Evolutionary conservation across 495 filamentous ascomycete species (phyloP), one percentile per base, ranked within the genome.

Genomic region (Aspergillus wentii): DNA sequence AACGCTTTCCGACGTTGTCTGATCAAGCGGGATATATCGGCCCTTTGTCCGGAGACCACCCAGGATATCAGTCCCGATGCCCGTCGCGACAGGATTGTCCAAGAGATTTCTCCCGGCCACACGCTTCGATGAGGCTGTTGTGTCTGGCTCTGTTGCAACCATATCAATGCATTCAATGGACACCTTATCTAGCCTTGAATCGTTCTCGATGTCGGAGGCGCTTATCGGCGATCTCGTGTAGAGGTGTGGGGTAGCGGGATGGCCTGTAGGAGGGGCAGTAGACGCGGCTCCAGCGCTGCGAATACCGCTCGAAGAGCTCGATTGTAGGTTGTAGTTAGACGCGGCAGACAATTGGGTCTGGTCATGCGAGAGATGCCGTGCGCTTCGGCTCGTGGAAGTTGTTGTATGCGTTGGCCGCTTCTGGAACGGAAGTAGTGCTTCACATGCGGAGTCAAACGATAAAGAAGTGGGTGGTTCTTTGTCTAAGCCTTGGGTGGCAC

Each of bases 1-100:
- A 8, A 91, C 85, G 19, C 90, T 73, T 41, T 95, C 86, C 13
- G 85, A 84, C 43, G 83, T 78, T 59, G 85, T 81, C 17, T 78
- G 72, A 44, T 85, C 82, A 0, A 88, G 66, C 3, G 86, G 83
- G 16, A 89, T 66, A 50, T 83, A 95, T 44, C 74, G 74, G 26
- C 85, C 92, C 61, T 88, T 94, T 0, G 87, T 82, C 38, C 78
- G 75, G 5, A 75, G 57, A 20, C 77, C 78, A 6, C 72, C 70
- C 5, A 74, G 60, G 35, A 69, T 69, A 28, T 71, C 70, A 2
- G 65, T 71, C 13, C 64, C 66, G 29, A 76, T 74, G 14, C 71
- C 69, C 21, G 67, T 70, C 6, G 62, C 54, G 31, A 72, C 64
- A 17, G 61, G 56, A 23, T 66, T 62, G 13, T 56, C 57, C 14